Conservation (phyloP, 768 basidiomycete genomes). For the Termitomyces heimii region DNA sequence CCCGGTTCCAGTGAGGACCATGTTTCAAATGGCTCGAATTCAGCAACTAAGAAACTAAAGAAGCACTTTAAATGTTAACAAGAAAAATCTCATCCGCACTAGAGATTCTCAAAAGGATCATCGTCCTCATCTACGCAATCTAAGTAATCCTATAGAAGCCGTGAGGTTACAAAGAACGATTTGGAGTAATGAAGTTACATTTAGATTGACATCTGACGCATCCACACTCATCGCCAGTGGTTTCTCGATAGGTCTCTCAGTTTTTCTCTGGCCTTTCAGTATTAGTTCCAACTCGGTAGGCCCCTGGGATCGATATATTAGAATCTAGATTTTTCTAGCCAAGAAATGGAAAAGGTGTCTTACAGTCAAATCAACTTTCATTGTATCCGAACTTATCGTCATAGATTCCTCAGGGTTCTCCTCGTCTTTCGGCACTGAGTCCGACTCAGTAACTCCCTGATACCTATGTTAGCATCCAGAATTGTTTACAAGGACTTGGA, state of each 20-base stretch:
- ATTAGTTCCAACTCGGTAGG: too few species aligned
- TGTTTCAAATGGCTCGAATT: too few species aligned
- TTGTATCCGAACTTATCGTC: slow-evolving; percentile 2
- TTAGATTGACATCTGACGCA: slow-evolving; percentile 11
- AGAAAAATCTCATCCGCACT: not conserved
- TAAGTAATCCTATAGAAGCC: slow-evolving; percentile 11
- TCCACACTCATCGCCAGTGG: slow-evolving; percentile 6
- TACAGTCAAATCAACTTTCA: not conserved
- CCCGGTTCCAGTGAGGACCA: not conserved
- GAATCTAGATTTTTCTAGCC: not conserved
- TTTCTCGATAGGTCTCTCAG: not conserved
- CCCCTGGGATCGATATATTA: not conserved
- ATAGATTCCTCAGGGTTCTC: not conserved
- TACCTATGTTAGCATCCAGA: too few species aligned
- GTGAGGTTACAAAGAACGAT: not conserved
- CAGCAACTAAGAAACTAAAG: not conserved
- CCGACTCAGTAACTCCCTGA: not conserved
- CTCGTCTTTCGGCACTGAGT: not conserved
- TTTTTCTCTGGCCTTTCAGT: not conserved
- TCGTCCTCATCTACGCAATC: slow-evolving; percentile 13
- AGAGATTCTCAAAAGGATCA: not conserved
- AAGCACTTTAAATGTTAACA: not conserved
- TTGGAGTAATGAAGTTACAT: not conserved
- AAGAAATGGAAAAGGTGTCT: not conserved
- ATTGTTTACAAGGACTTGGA: not conserved